Conservation (phyloP, 2,329 filamentous ascomycete species). For the Neocucurbitaria cava region DNA sequence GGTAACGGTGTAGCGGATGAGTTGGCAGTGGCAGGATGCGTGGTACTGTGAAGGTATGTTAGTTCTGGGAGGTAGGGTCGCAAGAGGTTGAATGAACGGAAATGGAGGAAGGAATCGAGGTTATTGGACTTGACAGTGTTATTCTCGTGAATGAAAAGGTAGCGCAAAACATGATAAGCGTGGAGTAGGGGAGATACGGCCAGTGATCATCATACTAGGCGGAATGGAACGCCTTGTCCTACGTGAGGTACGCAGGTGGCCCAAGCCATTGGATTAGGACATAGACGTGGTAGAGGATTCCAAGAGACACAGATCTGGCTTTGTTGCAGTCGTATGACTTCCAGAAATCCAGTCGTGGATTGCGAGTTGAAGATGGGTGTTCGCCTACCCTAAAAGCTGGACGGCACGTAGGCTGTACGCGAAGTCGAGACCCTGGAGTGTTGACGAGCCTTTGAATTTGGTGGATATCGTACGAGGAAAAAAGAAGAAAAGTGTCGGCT, state of each 20-base stretch:
- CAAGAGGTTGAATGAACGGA: too few species aligned
- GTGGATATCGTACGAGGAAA: background rate
- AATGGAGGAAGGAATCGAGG: background rate
- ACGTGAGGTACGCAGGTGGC: background rate
- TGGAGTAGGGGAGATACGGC: background rate
- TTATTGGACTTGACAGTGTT: too few species aligned
- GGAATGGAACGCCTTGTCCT: background rate
- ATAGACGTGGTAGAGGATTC: background rate
- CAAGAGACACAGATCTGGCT: background rate
- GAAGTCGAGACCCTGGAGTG: too few species aligned
- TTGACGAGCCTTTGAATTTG: too few species aligned
- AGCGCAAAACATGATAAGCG: background rate
- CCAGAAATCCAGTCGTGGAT: background rate
- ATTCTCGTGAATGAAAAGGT: background rate
- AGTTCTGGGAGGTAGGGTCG: background rate
- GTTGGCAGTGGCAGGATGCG: slow-evolving; percentile 62
- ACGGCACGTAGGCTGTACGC: too few species aligned
- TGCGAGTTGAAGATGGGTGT: background rate
- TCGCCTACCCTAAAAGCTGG: too few species aligned
- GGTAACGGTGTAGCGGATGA: slow-evolving; percentile 57
- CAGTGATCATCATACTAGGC: background rate
- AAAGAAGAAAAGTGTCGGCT: background rate
- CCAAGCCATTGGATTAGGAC: background rate
- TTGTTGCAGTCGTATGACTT: background rate
- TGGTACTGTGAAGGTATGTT: slow-evolving; percentile 47